Conservation (phyloP, 2,329 filamentous ascomycete genomes). For the Orbilia blumenaviensis region DNA sequence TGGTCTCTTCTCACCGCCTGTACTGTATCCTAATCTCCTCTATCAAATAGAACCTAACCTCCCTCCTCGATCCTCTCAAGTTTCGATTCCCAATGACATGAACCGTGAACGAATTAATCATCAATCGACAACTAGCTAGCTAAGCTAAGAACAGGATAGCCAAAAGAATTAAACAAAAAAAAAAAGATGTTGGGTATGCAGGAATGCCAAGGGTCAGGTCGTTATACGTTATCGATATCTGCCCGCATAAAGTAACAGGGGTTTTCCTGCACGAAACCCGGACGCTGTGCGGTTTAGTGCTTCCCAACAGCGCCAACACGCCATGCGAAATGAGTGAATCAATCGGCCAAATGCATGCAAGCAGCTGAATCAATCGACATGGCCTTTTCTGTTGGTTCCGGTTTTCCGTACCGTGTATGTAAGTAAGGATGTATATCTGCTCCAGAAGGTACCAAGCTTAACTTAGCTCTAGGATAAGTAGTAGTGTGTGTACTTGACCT, state of each 20-base stretch:
- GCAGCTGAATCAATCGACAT: background rate
- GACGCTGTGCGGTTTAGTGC: background rate
- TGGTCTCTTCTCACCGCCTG: background rate
- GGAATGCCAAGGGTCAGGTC: background rate
- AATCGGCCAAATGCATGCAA: too few species aligned
- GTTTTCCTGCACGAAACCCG: background rate
- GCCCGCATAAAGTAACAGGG: constrained; percentile 13
- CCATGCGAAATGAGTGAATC: too few species aligned
- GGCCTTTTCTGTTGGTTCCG: background rate
- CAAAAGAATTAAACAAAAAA: too few species aligned
- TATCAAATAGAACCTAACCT: background rate
- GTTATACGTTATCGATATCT: constrained; percentile 49
- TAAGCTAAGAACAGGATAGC: constrained; percentile 2
- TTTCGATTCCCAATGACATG: too few species aligned
- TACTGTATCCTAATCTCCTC: constrained; percentile 31
- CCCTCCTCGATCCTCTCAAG: background rate
- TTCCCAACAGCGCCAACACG: constrained; percentile 23
- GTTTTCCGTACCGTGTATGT: background rate
- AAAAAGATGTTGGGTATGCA: constrained; percentile 19
- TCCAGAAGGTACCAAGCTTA: too few species aligned
- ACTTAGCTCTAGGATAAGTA: too few species aligned
- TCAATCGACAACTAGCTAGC: background rate
- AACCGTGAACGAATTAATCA: too few species aligned
- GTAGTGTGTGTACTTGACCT: too few species aligned
- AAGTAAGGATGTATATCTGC: too few species aligned